Conservation (phyloP, 1,139 yeast genomes). For the Fermentozyma sake region DNA sequence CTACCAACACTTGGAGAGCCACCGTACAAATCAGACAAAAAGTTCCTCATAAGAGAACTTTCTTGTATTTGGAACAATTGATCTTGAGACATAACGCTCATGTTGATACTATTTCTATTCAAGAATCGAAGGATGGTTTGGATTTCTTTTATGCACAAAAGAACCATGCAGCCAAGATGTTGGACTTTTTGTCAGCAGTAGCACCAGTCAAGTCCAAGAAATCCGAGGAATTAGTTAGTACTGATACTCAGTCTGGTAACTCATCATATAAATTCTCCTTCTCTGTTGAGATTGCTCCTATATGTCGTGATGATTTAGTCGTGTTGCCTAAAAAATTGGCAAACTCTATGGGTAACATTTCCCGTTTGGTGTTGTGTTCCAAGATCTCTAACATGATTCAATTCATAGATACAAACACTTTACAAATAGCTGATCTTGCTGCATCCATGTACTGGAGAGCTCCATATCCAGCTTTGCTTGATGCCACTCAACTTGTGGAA, state of each 20-base stretch:
- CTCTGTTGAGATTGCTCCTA: constrained; percentile 94
- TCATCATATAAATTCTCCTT: constrained; percentile 86
- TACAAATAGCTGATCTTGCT: constrained; percentile 75
- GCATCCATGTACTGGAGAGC: constrained; percentile 80
- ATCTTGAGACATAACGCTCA: constrained; percentile 93
- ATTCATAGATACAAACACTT: constrained; percentile 77
- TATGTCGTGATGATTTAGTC: constrained; percentile 94
- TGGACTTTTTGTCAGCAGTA: constrained; percentile 82
- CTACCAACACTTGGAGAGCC: constrained; percentile 97
- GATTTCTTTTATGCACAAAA: constrained; percentile 88
- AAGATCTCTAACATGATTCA: constrained; percentile 79
- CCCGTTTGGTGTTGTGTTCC: constrained; percentile 80
- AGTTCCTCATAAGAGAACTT: constrained; percentile 94
- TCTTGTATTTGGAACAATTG: constrained; percentile 89
- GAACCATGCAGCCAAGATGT: constrained; percentile 90
- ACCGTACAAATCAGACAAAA: constrained; percentile 96
- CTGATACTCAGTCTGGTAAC: constrained; percentile 88
- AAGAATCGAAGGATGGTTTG: constrained; percentile 89
- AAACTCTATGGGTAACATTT: constrained; percentile 74
- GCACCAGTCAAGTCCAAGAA: constrained; percentile 84
- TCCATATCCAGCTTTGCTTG: constrained; percentile 79
- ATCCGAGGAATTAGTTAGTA: constrained; percentile 88
- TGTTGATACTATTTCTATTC: constrained; percentile 87
- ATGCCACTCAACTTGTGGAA: constrained; percentile 74
- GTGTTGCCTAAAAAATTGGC: constrained; percentile 86